Evolutionary conservation across 106 monocot genomes (phyloP).

Genomic region (Acorus gramineus): DNA sequence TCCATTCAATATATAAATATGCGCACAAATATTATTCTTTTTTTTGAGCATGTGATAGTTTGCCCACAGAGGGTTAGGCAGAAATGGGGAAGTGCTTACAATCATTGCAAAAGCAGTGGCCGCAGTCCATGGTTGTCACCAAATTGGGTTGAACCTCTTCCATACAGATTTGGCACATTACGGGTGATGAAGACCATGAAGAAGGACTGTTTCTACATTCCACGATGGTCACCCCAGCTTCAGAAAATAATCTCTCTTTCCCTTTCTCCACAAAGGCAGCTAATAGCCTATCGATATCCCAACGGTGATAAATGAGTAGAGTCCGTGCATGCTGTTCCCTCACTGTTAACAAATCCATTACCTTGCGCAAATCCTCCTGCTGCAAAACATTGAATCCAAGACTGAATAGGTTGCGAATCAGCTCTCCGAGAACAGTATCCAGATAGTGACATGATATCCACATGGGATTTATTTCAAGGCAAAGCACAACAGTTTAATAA

Average conservation of each 20-base stretch:
- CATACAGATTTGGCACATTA: slow-evolving; percentile 41
- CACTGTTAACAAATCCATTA: slow-evolving; percentile 30
- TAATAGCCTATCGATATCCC: slow-evolving; percentile 36
- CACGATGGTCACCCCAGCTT: slow-evolving; percentile 22
- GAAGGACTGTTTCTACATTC: slow-evolving; percentile 2
- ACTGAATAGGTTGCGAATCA: no score
- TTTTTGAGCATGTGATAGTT: no score
- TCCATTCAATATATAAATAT: no score
- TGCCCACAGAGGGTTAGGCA: no score
- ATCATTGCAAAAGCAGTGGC: slow-evolving; percentile 42
- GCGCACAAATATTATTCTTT: no score
- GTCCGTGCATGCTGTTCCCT: slow-evolving; percentile 31
- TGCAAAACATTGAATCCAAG: neutral
- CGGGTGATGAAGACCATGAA: neutral
- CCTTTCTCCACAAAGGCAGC: slow-evolving; percentile 30
- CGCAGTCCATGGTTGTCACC: slow-evolving; percentile 45
- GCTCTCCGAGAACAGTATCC: no score
- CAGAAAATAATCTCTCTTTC: slow-evolving; percentile 20
- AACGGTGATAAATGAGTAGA: slow-evolving; percentile 33
- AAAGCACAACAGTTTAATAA: no score
- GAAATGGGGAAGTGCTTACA: slow-evolving; percentile 19
- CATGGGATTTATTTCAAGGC: no score
- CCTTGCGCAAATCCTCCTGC: slow-evolving; percentile 22
- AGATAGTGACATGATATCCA: no score
- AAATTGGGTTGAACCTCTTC: slow-evolving; percentile 20